Evolutionary conservation across 2,329 filamentous ascomycete genomes (phyloP), one percentile per base, ranked within the genome.

Genomic region (Fusarium secorum): DNA sequence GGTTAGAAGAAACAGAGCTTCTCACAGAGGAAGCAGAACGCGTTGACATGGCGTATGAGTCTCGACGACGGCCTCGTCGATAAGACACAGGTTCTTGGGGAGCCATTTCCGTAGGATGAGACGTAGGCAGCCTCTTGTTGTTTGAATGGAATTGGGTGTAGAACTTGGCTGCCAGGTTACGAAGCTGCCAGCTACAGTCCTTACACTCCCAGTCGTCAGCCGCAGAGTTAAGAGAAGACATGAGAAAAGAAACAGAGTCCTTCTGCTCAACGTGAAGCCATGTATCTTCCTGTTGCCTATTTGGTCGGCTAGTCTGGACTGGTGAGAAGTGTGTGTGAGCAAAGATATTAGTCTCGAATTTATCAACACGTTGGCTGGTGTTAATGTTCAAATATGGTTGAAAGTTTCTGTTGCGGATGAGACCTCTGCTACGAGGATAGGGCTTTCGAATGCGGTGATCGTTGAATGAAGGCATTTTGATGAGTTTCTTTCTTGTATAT

Each of bases 171-270:
- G 39, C 53, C 30, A 66, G 39, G n/a, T 30, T 48, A 17, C 63
- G 63, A 9, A 66, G 32, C 22, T 51, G 57, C 63, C 38, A 51
- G 20, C 61, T 60, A 22, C 61, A 66, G 17, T 46, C 33, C n/a
- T 60, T 60, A 8, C 63, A 66, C 6, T 66, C 39, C 63, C 61
- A 66, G 7, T 41, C 35, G n/a, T 66, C 61, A 24, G 63, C 63
- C 17, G 30, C 61, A 5, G 48, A 8, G 15, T 66, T 32, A 5
- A 66, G 24, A 10, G 46, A 35, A 13, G 61, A 36, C 18, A 39
- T 18, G 15, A 66, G 30, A 9, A 66, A 22, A 10, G 63, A 20
- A 17, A 32, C 18, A 13, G 45, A 60, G 39, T 60, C 53, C 8
- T 44, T 48, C 20, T 66, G 41, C 22, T 66, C 63, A 22, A 57